Evolutionary conservation across 768 basidiomycete genomes (phyloP), one percentile per base, ranked within the genome.

Genomic region (Royoungia palumana): DNA sequence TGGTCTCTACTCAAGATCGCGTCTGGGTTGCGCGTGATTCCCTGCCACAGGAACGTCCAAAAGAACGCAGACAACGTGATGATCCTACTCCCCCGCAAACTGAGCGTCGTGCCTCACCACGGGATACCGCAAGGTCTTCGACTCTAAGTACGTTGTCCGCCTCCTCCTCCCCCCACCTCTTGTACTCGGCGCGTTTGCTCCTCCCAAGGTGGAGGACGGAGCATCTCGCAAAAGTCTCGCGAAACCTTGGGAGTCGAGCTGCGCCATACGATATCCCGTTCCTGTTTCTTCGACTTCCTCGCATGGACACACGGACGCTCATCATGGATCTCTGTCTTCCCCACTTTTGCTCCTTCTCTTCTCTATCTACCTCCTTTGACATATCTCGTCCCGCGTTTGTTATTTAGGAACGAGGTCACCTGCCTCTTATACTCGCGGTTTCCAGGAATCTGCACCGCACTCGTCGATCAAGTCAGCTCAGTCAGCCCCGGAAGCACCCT

Each of bases 111-210:
- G 48, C 56, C 46, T 50, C 25, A 28, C 68, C 62, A 46, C 57
- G 59, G 28, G 67, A 65, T 51, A 41, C 60, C 43, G 67, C 64
- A 53, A 64, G 61, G 55, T 63, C 67, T 42, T 67, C 74, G 64
- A 62, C 74, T 60, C 56, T 61, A 55, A 74, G 73, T 75, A 75
- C 73, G 73, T 75, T 74, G 65, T 75, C 70, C 62, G 67, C 73
- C 66, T 73, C 69, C 59, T 72, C 64, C 65, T 59, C 51, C 57
- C 62, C 59, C 53, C 55, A 62, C 66, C 66, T 58, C 58, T 62
- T 66, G 66, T 68, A 58, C 58, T 60, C 59, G 65, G 66, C 68
- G 63, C 58, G 49, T 56, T 56, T 61, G 56, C 68, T 73, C 73
- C 67, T 68, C 68, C 68, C 67, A 56, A 63, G 64, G 68, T 61